Conservation (phyloP, 495 filamentous ascomycete genomes). For the Podospora sp. region DNA sequence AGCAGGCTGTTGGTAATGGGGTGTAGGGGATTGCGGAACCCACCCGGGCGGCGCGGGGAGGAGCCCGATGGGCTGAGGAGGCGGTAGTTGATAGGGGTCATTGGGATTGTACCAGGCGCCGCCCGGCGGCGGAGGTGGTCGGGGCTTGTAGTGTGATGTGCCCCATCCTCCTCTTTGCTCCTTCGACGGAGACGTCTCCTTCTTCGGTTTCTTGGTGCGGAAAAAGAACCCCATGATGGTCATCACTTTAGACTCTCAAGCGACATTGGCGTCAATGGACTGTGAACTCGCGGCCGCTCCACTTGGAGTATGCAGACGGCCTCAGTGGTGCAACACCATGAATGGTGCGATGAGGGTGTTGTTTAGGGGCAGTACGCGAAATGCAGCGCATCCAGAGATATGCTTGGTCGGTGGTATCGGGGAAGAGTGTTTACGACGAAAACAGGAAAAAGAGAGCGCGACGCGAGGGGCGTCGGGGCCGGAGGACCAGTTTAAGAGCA, state of each 20-base stretch:
- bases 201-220: conserved; percentile 48
- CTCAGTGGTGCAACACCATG: conserved; percentile 9
- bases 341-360: neutral
- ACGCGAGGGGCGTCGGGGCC: conserved; percentile 25
- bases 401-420: neutral
- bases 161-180: conserved; percentile 20
- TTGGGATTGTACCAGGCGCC: conserved; percentile 29
- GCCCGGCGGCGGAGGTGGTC: conserved; percentile 24
- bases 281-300: neutral
- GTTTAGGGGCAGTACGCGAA: neutral
- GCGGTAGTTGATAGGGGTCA: conserved; percentile 27
- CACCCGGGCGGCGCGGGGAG: conserved; percentile 41
- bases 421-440: conserved; percentile 7
- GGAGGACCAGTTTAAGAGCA: conserved; percentile 23
- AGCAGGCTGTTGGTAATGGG: conserved; percentile 33
- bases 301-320: conserved; percentile 9
- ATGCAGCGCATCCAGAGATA: neutral
- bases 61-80: conserved; percentile 40
- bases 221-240: conserved; percentile 50
- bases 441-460: conserved; percentile 21
- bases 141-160: conserved; percentile 23
- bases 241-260: neutral
- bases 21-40: conserved; percentile 26
- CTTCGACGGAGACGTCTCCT: conserved; percentile 27
- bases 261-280: conserved; percentile 19